Base-by-base conservation (phyloP, 1,284 basidiomycete genomes). In the Cutaneotrichosporon spelunceum region DNA sequence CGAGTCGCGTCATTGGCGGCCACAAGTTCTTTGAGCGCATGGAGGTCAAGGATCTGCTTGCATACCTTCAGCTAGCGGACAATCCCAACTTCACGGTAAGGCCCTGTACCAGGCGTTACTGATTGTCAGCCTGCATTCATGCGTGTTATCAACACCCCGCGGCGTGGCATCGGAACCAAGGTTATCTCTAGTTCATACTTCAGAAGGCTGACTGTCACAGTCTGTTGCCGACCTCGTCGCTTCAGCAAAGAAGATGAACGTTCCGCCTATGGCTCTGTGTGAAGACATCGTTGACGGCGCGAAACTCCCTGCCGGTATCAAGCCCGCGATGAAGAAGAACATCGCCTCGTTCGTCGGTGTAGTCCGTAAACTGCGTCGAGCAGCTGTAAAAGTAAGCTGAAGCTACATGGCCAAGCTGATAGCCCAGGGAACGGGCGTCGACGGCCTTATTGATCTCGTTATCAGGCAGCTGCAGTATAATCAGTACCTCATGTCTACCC, bases 1-100 rank as follows among this genome's bases (percentile, higher is more conserved):
- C 91, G 0, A 87, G 84, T 69, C 81, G 86, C 52, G 84, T 95
- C 56, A 82, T 95, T 10, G 88, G 87, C 16, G 91, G 91, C 0
- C 86, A 89, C 74, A 90, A 88, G 74, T 93, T 93, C 83, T 94
- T 93, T 71, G 90, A 93, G 65, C 86, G 91, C 9, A 76, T 85
- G 67, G 90, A 91, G 81, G 84, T 96, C 73, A 93, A 93, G 79
- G 91, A 93, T 74, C 69, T 94, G 24, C 79, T 95, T n/a, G 88
- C 89, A 1, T 95, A 95, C 76, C 80, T 93, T 1, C 91, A 92
- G 72, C 81, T 95, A 2, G 83, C 88, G 2, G 91, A 93, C 68
- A 95, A 95, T 72, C 87, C 90, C 0, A 80, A 83, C 14, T 94
- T 88, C 70, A 82, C 82, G 6, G 76, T 76, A 49, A 65, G 75